Evolutionary conservation across 2,329 filamentous ascomycete species (phyloP).

Genomic region (Xylaria sp.): DNA sequence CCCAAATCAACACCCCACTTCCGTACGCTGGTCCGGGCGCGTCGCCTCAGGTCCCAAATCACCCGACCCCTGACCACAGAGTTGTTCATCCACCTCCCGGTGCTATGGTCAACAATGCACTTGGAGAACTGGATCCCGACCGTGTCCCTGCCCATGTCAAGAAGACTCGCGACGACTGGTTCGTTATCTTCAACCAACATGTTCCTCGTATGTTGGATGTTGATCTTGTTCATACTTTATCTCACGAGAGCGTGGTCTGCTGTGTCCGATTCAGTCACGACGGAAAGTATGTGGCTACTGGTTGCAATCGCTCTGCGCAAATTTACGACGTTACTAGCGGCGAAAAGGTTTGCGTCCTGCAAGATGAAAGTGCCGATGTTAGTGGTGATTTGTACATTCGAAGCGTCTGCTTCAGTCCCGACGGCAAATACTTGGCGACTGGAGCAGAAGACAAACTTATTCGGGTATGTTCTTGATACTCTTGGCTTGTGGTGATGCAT

Average conservation of each 20-base stretch:
- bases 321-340: slow-evolving; percentile 94
- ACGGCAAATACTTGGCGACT: slow-evolving; percentile 92
- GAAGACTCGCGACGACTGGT: slow-evolving; percentile 92
- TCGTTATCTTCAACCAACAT: slow-evolving; percentile 94
- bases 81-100: slow-evolving; percentile 61
- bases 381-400: slow-evolving; percentile 95
- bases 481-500: neutral
- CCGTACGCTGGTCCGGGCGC: slow-evolving; percentile 85
- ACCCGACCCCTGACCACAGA: slow-evolving; percentile 78
- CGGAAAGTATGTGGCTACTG: slow-evolving; percentile 94
- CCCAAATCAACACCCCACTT: slow-evolving; percentile 88
- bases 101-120: slow-evolving; percentile 67
- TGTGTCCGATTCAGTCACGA: slow-evolving; percentile 97
- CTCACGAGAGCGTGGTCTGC: slow-evolving; percentile 96
- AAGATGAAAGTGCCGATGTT: slow-evolving; percentile 88
- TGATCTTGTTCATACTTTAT: slow-evolving; percentile 90
- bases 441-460: slow-evolving; percentile 98
- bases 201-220: slow-evolving; percentile 92
- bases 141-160: slow-evolving; percentile 87
- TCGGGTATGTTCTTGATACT: slow-evolving; percentile 69
- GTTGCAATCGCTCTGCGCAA: slow-evolving; percentile 98
- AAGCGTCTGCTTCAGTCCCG: slow-evolving; percentile 98
- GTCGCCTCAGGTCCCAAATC: slow-evolving; percentile 83
- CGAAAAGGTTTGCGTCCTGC: slow-evolving; percentile 86
- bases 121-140: slow-evolving; percentile 89